Base-by-base conservation (phyloP, 2,329 filamentous ascomycete genomes). In the Monilinia fructigena region DNA sequence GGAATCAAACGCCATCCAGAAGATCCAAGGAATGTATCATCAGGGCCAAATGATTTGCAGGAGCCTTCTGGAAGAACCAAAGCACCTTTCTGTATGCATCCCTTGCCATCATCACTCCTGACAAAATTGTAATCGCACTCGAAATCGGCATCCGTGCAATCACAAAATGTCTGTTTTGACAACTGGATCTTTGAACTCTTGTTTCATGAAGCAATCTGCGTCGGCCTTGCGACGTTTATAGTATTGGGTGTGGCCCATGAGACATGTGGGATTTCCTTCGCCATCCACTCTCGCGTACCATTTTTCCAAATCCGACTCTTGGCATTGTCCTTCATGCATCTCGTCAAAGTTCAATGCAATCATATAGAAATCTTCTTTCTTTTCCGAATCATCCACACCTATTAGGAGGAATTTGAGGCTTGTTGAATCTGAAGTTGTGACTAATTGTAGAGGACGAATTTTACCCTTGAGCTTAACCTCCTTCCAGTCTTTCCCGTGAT, bases 111-210 rank as follows among this genome's bases (percentile, higher is more conserved):
- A 4, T 85, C 81, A 66, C 83, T 82, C 72, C 86, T 85, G 67
- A 87, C 81, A 76, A 97, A 98, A 77, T 96, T 96, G 82, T 91
- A 97, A 76, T 98, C 94, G 77, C 95, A 99, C 79, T 99, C 95
- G 76, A 96, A 99, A 77, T 99, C 96, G 45, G 83, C 81, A 66
- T 90, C 86, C 0, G 88, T 87, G 78, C 95, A 99, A 52, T 91
- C 86, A 81, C 95, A 99, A 99, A 56, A 86, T 79, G 72, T 92
- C 86, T 38, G 85, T 89, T 68, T 88, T 81, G 1, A 90, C 86
- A 45, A 85, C 79, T 0, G 91, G 88, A 69, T 95, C 90, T 74
- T 92, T 87, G 80, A 97, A 97, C 63, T 94, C 87, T 68, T 91
- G 83, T 72, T 91, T 90, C 72, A 98, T 84, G 76, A 97, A 96